Conservation (phyloP, 768 basidiomycete genomes). For the Strobilomyces dryophilus region DNA sequence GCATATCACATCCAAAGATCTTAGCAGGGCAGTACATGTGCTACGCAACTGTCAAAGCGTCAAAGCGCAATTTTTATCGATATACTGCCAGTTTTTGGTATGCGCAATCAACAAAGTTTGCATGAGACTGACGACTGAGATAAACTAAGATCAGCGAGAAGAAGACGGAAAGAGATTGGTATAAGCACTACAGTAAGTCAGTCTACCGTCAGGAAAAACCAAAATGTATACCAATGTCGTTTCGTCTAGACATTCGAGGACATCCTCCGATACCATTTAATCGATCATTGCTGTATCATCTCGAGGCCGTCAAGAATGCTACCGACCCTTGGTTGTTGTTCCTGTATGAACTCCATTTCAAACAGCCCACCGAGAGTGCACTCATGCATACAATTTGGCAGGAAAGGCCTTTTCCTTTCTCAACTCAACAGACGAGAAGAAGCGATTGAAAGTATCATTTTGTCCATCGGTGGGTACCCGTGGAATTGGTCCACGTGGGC, state of each 20-base stretch:
- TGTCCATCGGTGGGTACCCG: slow-evolving; percentile 72
- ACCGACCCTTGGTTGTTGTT: slow-evolving; percentile 83
- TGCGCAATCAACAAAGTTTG: slow-evolving; percentile 28
- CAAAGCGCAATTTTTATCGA: slow-evolving; percentile 69
- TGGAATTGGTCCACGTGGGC: slow-evolving; percentile 98
- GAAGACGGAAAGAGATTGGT: slow-evolving; percentile 79
- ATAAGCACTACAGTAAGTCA: slow-evolving; percentile 68
- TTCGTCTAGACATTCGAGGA: slow-evolving; percentile 54
- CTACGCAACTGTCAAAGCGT: slow-evolving; percentile 63
- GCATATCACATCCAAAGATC: slow-evolving; percentile 75
- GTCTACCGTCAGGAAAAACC: background rate
- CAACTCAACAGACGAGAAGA: slow-evolving; percentile 77
- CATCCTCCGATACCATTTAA: slow-evolving; percentile 70
- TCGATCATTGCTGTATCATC: slow-evolving; percentile 48
- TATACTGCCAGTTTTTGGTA: slow-evolving; percentile 86
- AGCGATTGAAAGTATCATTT: slow-evolving; percentile 76
- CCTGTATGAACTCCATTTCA: slow-evolving; percentile 43
- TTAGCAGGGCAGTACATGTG: slow-evolving; percentile 63
- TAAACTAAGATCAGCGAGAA: slow-evolving; percentile 71
- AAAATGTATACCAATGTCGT: background rate
- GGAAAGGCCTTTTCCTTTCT: slow-evolving; percentile 80
- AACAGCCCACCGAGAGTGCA: background rate
- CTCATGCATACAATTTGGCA: slow-evolving; percentile 29
- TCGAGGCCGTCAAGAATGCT: slow-evolving; percentile 52
- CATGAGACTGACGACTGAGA: slow-evolving; percentile 4